Evolutionary conservation across 106 monocot species (phyloP), one percentile per base, ranked within the genome.

Genomic region (Xerophyta viscosa): DNA sequence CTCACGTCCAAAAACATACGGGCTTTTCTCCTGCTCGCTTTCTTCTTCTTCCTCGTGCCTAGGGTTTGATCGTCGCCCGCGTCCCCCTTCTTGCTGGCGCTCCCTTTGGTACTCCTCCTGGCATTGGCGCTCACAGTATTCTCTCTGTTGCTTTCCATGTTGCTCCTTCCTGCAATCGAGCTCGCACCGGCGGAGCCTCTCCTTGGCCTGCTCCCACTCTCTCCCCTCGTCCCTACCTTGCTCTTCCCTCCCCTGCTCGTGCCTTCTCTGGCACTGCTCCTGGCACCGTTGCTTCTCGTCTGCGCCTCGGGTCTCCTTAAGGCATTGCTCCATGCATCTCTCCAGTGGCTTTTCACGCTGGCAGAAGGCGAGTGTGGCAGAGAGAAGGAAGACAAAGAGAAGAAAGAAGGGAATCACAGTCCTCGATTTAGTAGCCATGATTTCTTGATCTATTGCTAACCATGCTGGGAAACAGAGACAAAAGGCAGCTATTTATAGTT

Each of bases 1-100:
- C 15, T 63, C 29, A 14, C 27, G 41, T 14, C 26, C 57, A 14
- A 37, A 63, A 21, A 57, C 20, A 56, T 37, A 63, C 8, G 48
- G 60, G 37, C 29, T 20, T 23, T 31, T 4, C 36, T 36, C 46
- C 36, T 56, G 31, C 20, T 55, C 19, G 11, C 33, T 52, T 46
- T 54, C 54, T 24, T 46, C 52, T 26, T 48, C 53, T 29, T 53
- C 26, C 24, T 25, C 22, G 2, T n/a, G 6, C 11, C 33, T 20
- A 8, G 7, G 33, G 7, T 5, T 6, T 6, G 33, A 11, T 5
- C 11, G 5, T 5, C 11, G 7, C 5, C 11, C 33, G 33, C 33
- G 20, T 30, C 47, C 29, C 20, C 46, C 18, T 25, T 14, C 14
- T 14, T 17, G 43, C 43, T 44, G 33, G 26, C 30, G 15, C 33